Base-by-base conservation (phyloP, 495 filamentous ascomycete species). In the Aspergillus campestris region DNA sequence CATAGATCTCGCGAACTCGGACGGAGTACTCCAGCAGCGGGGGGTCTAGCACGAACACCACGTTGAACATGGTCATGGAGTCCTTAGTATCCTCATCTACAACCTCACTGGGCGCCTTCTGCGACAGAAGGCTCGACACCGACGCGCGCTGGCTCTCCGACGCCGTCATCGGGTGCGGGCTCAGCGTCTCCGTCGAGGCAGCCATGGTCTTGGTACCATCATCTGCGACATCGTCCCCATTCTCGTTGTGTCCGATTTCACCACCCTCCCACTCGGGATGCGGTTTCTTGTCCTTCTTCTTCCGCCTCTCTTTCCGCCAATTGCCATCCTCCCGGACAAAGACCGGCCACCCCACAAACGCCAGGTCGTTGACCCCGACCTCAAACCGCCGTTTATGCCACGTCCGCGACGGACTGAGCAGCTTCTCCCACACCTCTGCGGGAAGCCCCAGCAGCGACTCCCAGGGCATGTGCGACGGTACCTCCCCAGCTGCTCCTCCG, bases 61-160 rank as follows among this genome's bases (percentile, higher is more conserved):
- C 79, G 66, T 97, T 89, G 61, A 98, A 98, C 89, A 96, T 95
- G 15, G 80, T 89, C 86, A 98, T 90, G 35, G 71, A 65, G 41
- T 72, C 72, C 44, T 64, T 70, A 40, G 83, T 78, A 48, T 80
- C 78, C 7, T 73, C 59, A 42, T 79, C 76, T 6, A 72, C 58
- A 33, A 52, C 50, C 2, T 59, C 53, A 47, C 70, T 73, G 34
- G 48, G 43, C 13, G 55, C 45, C 14, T 57, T 61, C 24, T 56
- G 56, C 28, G 66, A 58, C 24, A 65, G 64, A 10, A 55, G 66
- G 45, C 73, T 71, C 27, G 62, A 59, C 7, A 57, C 53, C 52
- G 71, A 67, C 31, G 57, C 54, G 43, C 66, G 47, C 34, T 61
- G 72, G 6, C 55, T 50, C 32, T 65, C 53, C 40, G 63, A 56